A percentile compares a stretch with the other conserved stretches of the same genome.
phyloP scores from a whole-genome alignment of 257 asterid genomes.

The Asclepias syriaca region DNA sequence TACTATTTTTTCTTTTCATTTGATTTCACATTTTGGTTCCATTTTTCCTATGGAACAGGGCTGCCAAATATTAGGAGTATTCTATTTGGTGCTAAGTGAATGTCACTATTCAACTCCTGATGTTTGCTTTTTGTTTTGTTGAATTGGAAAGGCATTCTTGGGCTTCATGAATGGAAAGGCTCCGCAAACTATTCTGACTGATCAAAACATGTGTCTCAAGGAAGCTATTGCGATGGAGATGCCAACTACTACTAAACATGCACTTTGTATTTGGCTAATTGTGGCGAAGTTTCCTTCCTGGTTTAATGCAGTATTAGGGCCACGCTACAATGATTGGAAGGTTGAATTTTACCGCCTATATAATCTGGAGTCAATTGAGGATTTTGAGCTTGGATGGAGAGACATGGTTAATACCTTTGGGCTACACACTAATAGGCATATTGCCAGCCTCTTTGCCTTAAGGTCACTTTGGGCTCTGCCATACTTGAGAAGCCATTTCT shows the following conservation, averaged over 20 bases:
- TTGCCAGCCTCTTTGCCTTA: constrained; percentile 68
- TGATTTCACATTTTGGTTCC: not conserved
- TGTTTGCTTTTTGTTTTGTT: constrained; percentile 17
- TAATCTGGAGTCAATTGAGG: constrained; percentile 71
- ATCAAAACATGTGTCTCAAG: constrained; percentile 88
- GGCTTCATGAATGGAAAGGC: constrained; percentile 92
- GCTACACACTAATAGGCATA: constrained; percentile 82
- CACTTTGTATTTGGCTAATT: constrained; percentile 94
- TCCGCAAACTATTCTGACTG: constrained; percentile 87
- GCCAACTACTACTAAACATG: constrained; percentile 82
- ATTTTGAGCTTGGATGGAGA: constrained; percentile 93
- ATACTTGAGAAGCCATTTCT: constrained; percentile 85
- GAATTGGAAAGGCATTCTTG: constrained; percentile 55
- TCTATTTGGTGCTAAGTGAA: not conserved
- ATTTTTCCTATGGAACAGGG: not conserved
- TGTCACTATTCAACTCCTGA: not conserved
- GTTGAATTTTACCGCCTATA: constrained; percentile 79
- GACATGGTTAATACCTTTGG: constrained; percentile 85
- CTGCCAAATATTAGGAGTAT: not conserved
- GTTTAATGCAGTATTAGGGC: constrained; percentile 94
- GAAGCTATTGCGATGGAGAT: constrained; percentile 85
- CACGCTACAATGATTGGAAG: constrained; percentile 93
- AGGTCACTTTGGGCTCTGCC: constrained; percentile 89
- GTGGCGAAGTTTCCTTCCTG: constrained; percentile 93
- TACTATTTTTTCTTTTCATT: not conserved